Evolutionary conservation across 2,329 filamentous ascomycete species (phyloP).

Genomic region (Cucurbitaria berberidis): DNA sequence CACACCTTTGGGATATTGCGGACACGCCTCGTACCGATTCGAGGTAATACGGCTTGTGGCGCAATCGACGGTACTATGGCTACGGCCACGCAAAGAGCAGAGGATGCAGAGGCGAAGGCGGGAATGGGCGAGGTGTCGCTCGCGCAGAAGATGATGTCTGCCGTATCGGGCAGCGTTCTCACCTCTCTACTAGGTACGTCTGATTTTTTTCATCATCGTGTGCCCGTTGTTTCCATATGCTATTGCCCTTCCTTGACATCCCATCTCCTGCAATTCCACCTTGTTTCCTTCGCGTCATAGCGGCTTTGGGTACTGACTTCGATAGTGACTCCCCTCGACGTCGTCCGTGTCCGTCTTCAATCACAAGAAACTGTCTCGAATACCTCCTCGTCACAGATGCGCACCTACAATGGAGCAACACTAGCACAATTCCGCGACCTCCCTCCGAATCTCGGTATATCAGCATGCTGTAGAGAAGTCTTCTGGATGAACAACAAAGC

Average conservation of each 20-base stretch:
- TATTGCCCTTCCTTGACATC: neutral
- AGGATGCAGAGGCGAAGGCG: conserved; percentile 50
- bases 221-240: neutral
- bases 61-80: conserved; percentile 31
- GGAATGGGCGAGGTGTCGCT: conserved; percentile 73
- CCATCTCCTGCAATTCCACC: neutral
- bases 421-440: conserved; percentile 67
- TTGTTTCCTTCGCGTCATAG: neutral
- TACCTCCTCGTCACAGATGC: conserved; percentile 60
- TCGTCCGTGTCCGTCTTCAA: conserved; percentile 92
- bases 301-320: conserved; percentile 15
- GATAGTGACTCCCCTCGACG: conserved; percentile 90
- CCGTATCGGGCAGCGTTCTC: conserved; percentile 85
- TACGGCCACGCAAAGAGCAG: conserved; percentile 39
- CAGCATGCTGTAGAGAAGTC: conserved; percentile 93
- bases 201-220: neutral
- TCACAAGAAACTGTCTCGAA: conserved; percentile 69
- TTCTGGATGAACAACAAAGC: conserved; percentile 92
- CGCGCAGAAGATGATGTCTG: conserved; percentile 91
- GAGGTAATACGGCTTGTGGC: conserved; percentile 34
- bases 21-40: conserved; percentile 33
- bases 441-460: conserved; percentile 86
- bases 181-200: conserved; percentile 83
- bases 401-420: conserved; percentile 33
- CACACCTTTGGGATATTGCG: conserved; percentile 26